Base-by-base conservation (phyloP, 1,284 basidiomycete species). In the Leccinum holopus region DNA sequence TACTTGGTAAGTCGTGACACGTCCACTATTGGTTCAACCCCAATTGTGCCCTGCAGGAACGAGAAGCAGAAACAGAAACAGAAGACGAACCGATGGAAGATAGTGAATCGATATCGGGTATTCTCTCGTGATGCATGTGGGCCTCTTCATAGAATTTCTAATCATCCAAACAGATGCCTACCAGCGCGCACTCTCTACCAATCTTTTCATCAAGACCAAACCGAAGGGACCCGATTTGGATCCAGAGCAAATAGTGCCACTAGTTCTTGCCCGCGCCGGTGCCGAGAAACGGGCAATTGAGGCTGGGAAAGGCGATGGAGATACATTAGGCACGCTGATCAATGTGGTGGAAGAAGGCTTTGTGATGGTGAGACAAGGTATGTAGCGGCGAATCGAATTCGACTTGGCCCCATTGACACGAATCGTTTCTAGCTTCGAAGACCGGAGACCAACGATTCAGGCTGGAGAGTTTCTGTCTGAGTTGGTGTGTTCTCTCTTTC, bases 381-480 rank as follows among this genome's bases (percentile, higher is more conserved):
- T 47, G 75, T 55, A 9, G 12, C 21, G n/a, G 28, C 16, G 28
- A 41, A 37, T n/a, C n/a, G 18, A 4, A 37, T 54, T 58, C 49
- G 49, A 41, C 25, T 35, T 11, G 44, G 21, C 11, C 14, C 1
- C 21, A 11, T 21, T 63, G 53, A 70, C 9, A 39, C 11, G 35
- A 56, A 41, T 51, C 11, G 0, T 12, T 49, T 61, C 52, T 65
- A 85, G 83, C 78, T 37, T 81, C 81, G 1, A 80, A 79, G 57
- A 65, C 72, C 5, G 83, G 85, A 7, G 85, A 87, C 66, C 73
- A 80, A 21, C 79, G 86, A 30, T 79, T 92, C 59, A 84, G 90
- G 44, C 76, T 97, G 39, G 95, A 97, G 72, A 94, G 69, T 93
- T 87, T 72, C 79, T 94, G 18, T 81, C 87, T 37, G 82, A 85